phyloP scores from a whole-genome alignment of 2,329 filamentous ascomycete genomes.

The Colletotrichum sp. region DNA sequence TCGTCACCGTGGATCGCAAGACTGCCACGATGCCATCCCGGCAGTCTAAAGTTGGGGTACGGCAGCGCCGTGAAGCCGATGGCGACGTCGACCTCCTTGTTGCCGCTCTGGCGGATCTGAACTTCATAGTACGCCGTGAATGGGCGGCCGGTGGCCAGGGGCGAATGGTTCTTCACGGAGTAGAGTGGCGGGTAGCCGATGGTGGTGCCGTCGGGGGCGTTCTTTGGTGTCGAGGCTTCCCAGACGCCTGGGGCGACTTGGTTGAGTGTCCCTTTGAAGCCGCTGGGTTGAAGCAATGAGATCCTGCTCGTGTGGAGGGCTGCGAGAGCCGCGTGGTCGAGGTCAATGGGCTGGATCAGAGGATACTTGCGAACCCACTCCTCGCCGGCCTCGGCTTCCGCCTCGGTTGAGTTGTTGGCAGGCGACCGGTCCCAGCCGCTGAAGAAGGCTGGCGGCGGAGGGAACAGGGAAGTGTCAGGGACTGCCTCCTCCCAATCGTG shows the following conservation, averaged over 20 bases:
- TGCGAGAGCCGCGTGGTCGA: slow-evolving; percentile 48
- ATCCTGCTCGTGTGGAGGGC: slow-evolving; percentile 59
- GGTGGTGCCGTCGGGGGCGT: slow-evolving; percentile 66
- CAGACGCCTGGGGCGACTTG: slow-evolving; percentile 57
- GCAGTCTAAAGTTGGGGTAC: slow-evolving; percentile 78
- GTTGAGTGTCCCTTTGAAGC: slow-evolving; percentile 52
- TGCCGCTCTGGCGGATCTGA: slow-evolving; percentile 50
- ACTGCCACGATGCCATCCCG: slow-evolving; percentile 80
- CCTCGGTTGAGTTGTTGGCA: slow-evolving; percentile 71
- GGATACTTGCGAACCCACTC: slow-evolving; percentile 69
- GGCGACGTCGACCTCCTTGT: slow-evolving; percentile 58
- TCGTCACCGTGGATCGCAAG: slow-evolving; percentile 83
- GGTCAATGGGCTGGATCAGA: slow-evolving; percentile 58
- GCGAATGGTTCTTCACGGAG: slow-evolving; percentile 62
- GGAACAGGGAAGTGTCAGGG: slow-evolving; percentile 74
- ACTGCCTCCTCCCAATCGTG: slow-evolving; percentile 77
- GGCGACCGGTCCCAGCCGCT: slow-evolving; percentile 67
- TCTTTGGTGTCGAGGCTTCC: slow-evolving; percentile 44
- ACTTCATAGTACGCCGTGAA: slow-evolving; percentile 77
- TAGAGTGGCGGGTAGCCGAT: slow-evolving; percentile 75
- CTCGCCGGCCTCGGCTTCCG: slow-evolving; percentile 68
- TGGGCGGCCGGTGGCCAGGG: slow-evolving; percentile 44
- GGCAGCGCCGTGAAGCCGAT: slow-evolving; percentile 76
- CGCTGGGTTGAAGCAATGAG: slow-evolving; percentile 55
- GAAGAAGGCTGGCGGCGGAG: slow-evolving; percentile 74